Conservation (phyloP, 2,329 filamentous ascomycete genomes). For the Ophiocordyceps camponoti-rufipedis region DNA sequence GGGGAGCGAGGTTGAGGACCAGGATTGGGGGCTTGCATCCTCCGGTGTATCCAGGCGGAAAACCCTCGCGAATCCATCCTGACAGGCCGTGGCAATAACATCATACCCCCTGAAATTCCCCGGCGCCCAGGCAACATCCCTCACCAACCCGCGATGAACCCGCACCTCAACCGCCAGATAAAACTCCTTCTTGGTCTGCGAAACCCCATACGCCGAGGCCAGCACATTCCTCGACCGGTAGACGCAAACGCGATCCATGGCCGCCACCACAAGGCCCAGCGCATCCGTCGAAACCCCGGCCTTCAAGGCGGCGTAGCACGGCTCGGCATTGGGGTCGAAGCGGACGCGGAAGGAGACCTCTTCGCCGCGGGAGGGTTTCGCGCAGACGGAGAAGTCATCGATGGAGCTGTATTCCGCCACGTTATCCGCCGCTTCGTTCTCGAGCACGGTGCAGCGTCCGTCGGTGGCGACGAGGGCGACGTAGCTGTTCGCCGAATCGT, state of each 20-base stretch:
- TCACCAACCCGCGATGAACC: conserved; percentile 52
- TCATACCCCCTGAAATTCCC: conserved; percentile 84
- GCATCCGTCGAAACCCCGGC: conserved; percentile 70
- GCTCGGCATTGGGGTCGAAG: conserved; percentile 76
- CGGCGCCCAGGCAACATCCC: conserved; percentile 83
- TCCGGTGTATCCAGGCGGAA: conserved; percentile 56
- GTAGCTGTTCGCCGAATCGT: conserved; percentile 65
- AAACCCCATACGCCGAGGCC: conserved; percentile 30
- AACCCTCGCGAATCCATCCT: conserved; percentile 80
- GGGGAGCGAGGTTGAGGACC: conserved; percentile 26
- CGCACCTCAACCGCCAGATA: conserved; percentile 62
- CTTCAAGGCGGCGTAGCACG: conserved; percentile 58
- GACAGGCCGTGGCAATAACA: conserved; percentile 77
- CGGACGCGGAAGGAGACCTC: conserved; percentile 73
- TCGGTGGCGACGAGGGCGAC: conserved; percentile 72
- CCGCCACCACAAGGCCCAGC: conserved; percentile 66
- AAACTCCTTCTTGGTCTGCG: conserved; percentile 52
- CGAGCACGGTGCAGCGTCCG: conserved; percentile 61
- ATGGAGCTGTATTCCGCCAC: conserved; percentile 58
- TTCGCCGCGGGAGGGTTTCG: conserved; percentile 57
- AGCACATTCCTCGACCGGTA: conserved; percentile 55
- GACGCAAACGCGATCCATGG: conserved; percentile 66
- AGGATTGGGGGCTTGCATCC: conserved; percentile 27
- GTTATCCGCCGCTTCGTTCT: conserved; percentile 71
- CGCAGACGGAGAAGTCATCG: conserved; percentile 58